Conservation (phyloP, 441 rosid species). For the Melastoma candidum region DNA sequence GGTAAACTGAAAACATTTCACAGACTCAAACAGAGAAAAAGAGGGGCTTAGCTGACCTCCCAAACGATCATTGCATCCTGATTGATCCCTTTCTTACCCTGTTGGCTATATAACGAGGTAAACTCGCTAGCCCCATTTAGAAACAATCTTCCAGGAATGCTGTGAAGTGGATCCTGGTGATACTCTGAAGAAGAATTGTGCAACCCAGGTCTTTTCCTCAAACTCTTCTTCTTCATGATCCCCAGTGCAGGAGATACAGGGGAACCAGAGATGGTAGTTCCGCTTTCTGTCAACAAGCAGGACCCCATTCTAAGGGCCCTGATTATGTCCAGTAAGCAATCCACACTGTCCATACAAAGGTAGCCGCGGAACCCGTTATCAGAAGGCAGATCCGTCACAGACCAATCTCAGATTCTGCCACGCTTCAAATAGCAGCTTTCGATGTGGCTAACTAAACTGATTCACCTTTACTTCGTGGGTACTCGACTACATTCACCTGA, state of each 20-base stretch:
- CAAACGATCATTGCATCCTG: conserved; percentile 99
- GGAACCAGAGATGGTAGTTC: conserved; percentile 79
- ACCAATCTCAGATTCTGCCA: conserved; percentile 14
- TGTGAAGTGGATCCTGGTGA: conserved; percentile 52
- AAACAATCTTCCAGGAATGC: conserved; percentile 74
- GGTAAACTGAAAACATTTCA: too few relatives aligned
- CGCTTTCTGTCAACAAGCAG: conserved; percentile 89
- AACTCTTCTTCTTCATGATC: conserved; percentile 61
- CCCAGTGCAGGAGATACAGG: conserved; percentile 66
- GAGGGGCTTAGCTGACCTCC: conserved; percentile 62
- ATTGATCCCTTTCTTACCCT: conserved; percentile 95
- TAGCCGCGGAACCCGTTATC: conserved; percentile 40
- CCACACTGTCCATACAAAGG: conserved; percentile 73
- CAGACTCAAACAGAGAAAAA: not conserved
- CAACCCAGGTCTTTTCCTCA: conserved; percentile 51
- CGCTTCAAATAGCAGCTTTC: too few relatives aligned
- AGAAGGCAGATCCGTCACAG: conserved; percentile 49
- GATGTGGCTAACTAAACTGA: too few relatives aligned
- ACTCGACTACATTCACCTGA: too few relatives aligned
- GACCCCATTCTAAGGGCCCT: conserved; percentile 99
- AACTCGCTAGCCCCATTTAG: conserved; percentile 68
- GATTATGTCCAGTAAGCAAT: conserved; percentile 79
- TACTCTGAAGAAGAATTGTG: conserved; percentile 60
- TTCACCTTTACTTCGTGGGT: too few relatives aligned
- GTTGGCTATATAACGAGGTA: conserved; percentile 84